Percentiles rank a stretch among this genome's conserved stretches.
phyloP scores from a whole-genome alignment of 164 flowering plant species.

The Piper longum region DNA sequence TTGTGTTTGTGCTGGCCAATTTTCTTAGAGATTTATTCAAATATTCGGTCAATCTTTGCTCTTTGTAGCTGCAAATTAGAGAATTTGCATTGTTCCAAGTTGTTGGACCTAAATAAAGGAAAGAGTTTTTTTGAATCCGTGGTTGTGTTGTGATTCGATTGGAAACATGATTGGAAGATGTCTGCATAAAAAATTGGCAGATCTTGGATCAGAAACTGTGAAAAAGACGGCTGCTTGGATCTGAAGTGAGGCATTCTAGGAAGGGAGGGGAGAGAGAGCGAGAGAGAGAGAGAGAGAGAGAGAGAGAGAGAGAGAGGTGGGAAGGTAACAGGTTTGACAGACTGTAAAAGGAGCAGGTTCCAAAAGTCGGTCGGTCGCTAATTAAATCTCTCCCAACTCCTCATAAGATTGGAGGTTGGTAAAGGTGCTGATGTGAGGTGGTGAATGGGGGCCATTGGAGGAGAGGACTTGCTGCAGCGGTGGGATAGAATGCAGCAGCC shows the following conservation, averaged over 20 bases:
- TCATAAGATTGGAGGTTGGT: neutral
- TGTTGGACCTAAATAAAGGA: no score
- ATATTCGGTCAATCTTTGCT: no score
- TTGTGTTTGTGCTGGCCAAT: neutral
- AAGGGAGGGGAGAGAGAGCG: neutral
- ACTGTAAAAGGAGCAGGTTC: neutral
- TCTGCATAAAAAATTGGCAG: neutral
- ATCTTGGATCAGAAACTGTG: neutral
- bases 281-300: neutral
- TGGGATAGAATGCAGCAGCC: slow-evolving; percentile 45
- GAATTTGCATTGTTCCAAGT: no score
- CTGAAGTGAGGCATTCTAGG: neutral
- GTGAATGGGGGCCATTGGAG: slow-evolving; percentile 64
- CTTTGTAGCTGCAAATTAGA: no score
- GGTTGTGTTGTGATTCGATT: neutral
- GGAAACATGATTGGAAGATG: neutral
- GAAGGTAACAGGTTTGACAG: neutral
- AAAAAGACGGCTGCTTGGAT: neutral
- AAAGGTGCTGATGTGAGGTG: neutral
- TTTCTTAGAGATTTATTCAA: no score
- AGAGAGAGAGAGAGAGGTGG: neutral
- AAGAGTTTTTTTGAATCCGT: no score
- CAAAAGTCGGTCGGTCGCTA: neutral
- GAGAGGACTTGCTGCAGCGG: slow-evolving; percentile 43
- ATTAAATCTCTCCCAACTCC: neutral